Base-by-base conservation (phyloP, 1,284 basidiomycete species). In the Nidula niveotomentosa region DNA sequence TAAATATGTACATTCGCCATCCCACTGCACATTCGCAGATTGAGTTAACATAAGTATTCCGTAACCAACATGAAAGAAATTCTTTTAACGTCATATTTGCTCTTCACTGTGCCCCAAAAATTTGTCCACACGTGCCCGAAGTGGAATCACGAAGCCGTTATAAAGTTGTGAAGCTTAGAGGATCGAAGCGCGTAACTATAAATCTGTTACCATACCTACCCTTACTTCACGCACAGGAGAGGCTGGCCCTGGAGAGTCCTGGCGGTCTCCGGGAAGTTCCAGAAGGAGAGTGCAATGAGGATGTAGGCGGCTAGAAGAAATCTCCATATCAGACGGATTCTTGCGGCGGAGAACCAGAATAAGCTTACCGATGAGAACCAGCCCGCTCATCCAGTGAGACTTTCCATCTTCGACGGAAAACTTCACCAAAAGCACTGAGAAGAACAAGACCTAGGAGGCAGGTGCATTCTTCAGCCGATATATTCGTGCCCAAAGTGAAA, bases 321-420 rank as follows among this genome's bases (percentile, higher is more conserved):
- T 33, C 37, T 18, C 18, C 48, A 3, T n/a, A 43, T 43, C 37
- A 46, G 49, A 17, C 43, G 33, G 36, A 7, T 51, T 7, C 35
- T 46, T 41, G 13, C 37, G 48, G 51, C 18, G 23, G 17, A 56
- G 48, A 5, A 10, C 44, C 49, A 44, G 51, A 36, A 44, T 36
- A 51, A 77, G 18, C 63, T 68, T 64, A 73, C 77, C 75, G 57
- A 84, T 78, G 51, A 86, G 71, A 8, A 77, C 75, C 39, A 79
- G 71, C 2, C 83, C 83, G 64, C 81, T 84, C 70, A 85, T 76
- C 74, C 80, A 86, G 62, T 86, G 84, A 10, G 79, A 79, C 58
- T 80, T 78, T n/a, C 84, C 85, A 65, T 86, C 84, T 57, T 80
- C 77, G 34, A 85, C 80, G 34, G 80, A 80, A 57, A 83, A 83